A percentile compares a stretch with the other conserved stretches of the same genome.
These are phyloP conservation scores for Talaromyces sp. DNA, from an alignment of 2,329 filamentous ascomycete species.

Conservation along the genomic window DNA sequence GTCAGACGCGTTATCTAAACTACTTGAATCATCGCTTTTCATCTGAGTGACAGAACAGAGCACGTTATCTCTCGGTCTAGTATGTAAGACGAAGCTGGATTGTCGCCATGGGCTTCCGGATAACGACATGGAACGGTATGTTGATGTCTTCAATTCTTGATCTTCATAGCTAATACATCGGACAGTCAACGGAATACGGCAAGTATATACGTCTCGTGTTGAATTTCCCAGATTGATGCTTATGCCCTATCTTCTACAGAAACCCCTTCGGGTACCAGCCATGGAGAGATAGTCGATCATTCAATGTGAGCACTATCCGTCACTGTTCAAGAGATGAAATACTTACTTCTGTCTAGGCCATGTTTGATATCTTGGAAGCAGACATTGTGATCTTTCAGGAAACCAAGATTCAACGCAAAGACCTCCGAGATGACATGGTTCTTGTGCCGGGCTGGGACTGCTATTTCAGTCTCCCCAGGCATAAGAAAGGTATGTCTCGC, in stretches of 20 bases:
- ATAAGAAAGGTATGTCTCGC: conserved; percentile 74
- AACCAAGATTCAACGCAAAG: conserved; percentile 91
- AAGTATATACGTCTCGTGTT: conserved; percentile 16
- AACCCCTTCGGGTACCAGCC: conserved; percentile 83
- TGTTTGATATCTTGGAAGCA: conserved; percentile 91
- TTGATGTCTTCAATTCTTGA: background rate
- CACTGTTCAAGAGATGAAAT: background rate
- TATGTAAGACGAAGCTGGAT: background rate
- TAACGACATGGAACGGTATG: conserved; percentile 82
- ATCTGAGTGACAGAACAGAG: background rate
- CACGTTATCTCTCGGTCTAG: background rate
- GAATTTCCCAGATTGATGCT: background rate
- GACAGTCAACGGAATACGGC: conserved; percentile 78
- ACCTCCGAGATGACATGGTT: conserved; percentile 92
- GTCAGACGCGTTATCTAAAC: background rate
- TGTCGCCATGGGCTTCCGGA: conserved; percentile 67
- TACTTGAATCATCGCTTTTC: background rate
- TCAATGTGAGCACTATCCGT: conserved; percentile 53
- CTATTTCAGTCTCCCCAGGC: conserved; percentile 86
- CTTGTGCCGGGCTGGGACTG: conserved; percentile 93
- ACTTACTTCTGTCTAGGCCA: conserved; percentile 56
- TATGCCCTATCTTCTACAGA: conserved; percentile 42
- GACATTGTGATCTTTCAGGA: conserved; percentile 97
- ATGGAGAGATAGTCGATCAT: conserved; percentile 71
- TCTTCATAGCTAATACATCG: conserved; percentile 14